These are phyloP conservation scores for Fusarium temperatum DNA, from an alignment of 2,329 filamentous ascomycete species.

Conservation along the genomic window DNA sequence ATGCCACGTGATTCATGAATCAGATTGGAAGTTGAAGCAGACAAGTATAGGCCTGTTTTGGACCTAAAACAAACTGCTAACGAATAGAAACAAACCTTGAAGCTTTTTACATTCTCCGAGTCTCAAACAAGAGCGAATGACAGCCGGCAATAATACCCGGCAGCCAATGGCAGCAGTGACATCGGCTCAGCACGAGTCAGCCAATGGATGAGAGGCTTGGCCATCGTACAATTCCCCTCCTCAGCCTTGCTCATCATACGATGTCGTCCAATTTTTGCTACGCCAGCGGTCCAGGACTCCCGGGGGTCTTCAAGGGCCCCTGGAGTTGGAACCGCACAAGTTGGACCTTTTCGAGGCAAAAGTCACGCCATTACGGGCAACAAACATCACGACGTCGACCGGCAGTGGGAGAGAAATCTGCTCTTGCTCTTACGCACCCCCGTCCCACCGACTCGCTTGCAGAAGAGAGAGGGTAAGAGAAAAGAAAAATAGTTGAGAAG, in stretches of 20 bases:
- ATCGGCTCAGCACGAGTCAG: constrained; percentile 19
- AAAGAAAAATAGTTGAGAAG: constrained; percentile 6
- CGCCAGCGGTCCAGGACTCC: constrained; percentile 40
- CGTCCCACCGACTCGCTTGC: constrained; percentile 24
- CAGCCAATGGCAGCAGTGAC: constrained; percentile 23
- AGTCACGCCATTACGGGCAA: constrained; percentile 44
- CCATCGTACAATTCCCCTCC: constrained; percentile 47
- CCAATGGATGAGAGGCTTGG: constrained; percentile 38
- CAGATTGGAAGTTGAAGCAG: background rate
- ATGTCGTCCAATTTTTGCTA: constrained; percentile 46
- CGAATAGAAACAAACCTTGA: constrained; percentile 22
- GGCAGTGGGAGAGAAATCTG: constrained; percentile 34
- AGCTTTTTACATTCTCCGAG: constrained; percentile 9
- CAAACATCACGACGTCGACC: constrained; percentile 42
- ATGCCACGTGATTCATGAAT: constrained; percentile 14
- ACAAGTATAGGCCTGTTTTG: background rate
- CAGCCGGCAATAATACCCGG: constrained; percentile 2
- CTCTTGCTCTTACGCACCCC: constrained; percentile 16
- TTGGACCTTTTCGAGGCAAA: constrained; percentile 39
- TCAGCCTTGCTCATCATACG: constrained; percentile 53
- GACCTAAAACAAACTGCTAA: constrained; percentile 6
- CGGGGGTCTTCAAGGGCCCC: constrained; percentile 38
- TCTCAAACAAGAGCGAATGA: constrained; percentile 23
- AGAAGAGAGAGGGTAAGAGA: constrained; percentile 3
- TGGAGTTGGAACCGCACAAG: constrained; percentile 36